Conservation (phyloP, 768 basidiomycete genomes). For the Mycena polygramma region DNA sequence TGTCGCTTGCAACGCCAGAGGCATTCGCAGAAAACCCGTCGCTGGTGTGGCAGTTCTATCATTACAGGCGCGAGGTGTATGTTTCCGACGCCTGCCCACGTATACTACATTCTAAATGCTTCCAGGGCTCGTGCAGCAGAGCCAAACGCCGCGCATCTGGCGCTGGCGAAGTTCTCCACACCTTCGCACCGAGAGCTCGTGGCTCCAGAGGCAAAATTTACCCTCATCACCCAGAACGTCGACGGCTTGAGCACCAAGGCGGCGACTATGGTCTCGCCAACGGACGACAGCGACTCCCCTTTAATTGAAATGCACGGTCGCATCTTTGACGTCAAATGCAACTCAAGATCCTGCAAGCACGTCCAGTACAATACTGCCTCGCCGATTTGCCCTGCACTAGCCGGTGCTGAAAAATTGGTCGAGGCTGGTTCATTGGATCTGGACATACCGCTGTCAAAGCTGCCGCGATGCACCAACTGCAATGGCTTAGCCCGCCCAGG, state of each 20-base stretch:
- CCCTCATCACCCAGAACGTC: conserved; percentile 74
- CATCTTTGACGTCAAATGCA: conserved; percentile 68
- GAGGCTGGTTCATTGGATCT: conserved; percentile 51
- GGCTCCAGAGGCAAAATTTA: conserved; percentile 59
- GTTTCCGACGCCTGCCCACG: conserved; percentile 26
- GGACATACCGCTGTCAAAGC: conserved; percentile 51
- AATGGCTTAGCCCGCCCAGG: conserved; percentile 61
- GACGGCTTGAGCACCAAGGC: conserved; percentile 64
- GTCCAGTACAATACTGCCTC: conserved; percentile 54
- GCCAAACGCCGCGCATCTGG: conserved; percentile 70
- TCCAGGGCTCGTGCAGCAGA: conserved; percentile 59
- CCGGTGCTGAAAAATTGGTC: conserved; percentile 57
- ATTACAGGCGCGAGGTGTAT: conserved; percentile 68
- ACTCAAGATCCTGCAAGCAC: conserved; percentile 54
- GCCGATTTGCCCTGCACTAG: conserved; percentile 61
- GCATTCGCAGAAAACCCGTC: conserved; percentile 63
- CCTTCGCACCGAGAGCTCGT: conserved; percentile 52
- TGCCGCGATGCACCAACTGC: conserved; percentile 62
- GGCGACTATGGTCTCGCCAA: conserved; percentile 44
- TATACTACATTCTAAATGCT: conserved; percentile 29
- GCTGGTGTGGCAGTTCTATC: conserved; percentile 75
- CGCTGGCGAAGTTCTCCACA: conserved; percentile 61
- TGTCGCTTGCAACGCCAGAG: conserved; percentile 65
- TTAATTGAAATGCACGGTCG: conserved; percentile 76
- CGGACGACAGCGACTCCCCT: conserved; percentile 33